These are phyloP conservation scores for Syzygium aromaticum DNA, from an alignment of 345 rosid genomes.

Conservation along the genomic window DNA sequence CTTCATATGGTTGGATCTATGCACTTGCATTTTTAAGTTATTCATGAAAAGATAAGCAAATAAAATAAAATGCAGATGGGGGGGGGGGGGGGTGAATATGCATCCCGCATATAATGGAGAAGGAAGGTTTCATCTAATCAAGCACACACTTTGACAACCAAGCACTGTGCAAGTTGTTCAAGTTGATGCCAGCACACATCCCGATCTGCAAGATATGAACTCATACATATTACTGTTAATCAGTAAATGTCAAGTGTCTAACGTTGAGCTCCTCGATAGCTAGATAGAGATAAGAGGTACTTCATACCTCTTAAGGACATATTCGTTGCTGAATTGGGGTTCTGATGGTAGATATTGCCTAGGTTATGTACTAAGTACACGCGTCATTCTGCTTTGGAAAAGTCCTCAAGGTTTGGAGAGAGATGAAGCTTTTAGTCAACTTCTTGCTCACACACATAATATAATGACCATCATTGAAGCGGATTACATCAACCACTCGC, in stretches of 20 bases:
- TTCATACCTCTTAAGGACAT: background rate
- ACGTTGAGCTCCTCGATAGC: background rate
- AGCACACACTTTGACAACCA: background rate
- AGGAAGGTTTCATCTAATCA: background rate
- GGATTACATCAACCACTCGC: background rate
- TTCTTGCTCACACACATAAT: background rate
- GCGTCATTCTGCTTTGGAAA: background rate
- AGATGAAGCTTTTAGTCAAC: background rate
- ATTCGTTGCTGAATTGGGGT: background rate
- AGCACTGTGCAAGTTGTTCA: background rate
- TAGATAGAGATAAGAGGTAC: background rate
- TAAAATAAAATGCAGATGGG: background rate
- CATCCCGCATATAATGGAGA: background rate
- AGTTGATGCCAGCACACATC: background rate
- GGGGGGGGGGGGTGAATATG: rapidly evolving
- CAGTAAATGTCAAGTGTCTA: background rate
- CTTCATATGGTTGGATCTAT: background rate
- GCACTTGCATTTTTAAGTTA: background rate
- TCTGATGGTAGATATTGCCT: background rate
- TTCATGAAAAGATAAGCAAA: background rate
- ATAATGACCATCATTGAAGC: background rate
- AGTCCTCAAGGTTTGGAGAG: background rate
- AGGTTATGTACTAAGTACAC: background rate
- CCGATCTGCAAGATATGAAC: background rate
- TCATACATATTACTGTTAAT: background rate